These are phyloP conservation scores for Spencermartinsiella ligniputridi DNA, from an alignment of 1,139 yeast species.

Conservation along the genomic window DNA sequence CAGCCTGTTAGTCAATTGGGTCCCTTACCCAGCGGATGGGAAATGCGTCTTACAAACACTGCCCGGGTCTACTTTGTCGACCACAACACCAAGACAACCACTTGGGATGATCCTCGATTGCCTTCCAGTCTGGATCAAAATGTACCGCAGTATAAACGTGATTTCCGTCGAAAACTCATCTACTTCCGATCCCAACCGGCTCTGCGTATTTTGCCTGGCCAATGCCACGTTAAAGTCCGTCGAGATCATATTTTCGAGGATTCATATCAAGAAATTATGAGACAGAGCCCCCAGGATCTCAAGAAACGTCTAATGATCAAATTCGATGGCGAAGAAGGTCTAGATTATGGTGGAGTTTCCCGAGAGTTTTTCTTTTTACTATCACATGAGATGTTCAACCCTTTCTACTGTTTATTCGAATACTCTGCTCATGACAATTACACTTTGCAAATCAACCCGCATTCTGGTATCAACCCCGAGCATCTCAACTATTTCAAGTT, in stretches of 20 bases:
- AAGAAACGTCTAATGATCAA: slow-evolving; percentile 97
- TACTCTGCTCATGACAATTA: slow-evolving; percentile 97
- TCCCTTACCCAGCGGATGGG: slow-evolving; percentile 99
- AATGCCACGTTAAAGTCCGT: slow-evolving; percentile 96
- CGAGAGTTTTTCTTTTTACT: slow-evolving; percentile 94
- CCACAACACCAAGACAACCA: slow-evolving; percentile 96
- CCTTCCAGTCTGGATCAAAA: slow-evolving; percentile 97
- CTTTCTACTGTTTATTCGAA: slow-evolving; percentile 93
- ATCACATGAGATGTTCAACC: slow-evolving; percentile 98
- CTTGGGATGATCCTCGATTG: slow-evolving; percentile 99
- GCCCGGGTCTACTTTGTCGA: slow-evolving; percentile 98
- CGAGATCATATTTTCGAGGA: slow-evolving; percentile 96
- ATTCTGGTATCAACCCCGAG: slow-evolving; percentile 96
- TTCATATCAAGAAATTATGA: slow-evolving; percentile 96
- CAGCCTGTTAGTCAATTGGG: slow-evolving; percentile 99
- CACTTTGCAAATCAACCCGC: slow-evolving; percentile 95
- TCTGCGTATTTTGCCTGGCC: slow-evolving; percentile 93
- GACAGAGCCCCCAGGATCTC: slow-evolving; percentile 96
- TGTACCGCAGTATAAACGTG: slow-evolving; percentile 99
- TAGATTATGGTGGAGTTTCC: slow-evolving; percentile 98
- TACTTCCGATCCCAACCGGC: slow-evolving; percentile 99
- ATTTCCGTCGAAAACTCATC: slow-evolving; percentile 93
- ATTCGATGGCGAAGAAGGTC: slow-evolving; percentile 98
- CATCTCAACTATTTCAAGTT: slow-evolving; percentile 96
- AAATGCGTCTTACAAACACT: slow-evolving; percentile 97